Evolutionary conservation across 164 flowering plant species (phyloP), one percentile per base, ranked within the genome.

Genomic region (Magnolia kwangsiensis): DNA sequence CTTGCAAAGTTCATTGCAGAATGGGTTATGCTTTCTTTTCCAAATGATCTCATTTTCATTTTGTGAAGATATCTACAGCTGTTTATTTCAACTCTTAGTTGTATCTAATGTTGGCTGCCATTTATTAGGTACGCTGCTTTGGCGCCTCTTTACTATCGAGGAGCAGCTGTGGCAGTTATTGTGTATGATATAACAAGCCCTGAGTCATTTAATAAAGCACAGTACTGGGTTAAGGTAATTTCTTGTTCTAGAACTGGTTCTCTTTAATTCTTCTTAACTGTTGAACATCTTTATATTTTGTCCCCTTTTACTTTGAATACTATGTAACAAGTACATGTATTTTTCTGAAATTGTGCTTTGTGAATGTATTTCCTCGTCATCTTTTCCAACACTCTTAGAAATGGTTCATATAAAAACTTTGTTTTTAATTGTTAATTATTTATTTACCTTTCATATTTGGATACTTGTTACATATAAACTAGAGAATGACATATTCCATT

Each of bases 71-170:
- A 14, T 68, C 2, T 65, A 16, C 8, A 68, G n/a, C 11, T 68
- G 31, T 68, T 68, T 68, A n/a, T 31, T 68, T 70, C 58, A 49
- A 50, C 72, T 68, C 10, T 63, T n/a, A 29, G 50, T 45, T 13
- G 14, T 63, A 23, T 45, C 21, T 27, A 4, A 29, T 61, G 10
- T 13, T 31, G 50, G 18, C 31, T 19, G 8, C 63, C 66, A 64
- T 77, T 77, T 23, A 50, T 63, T 80, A 96, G 99, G 86, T 96
- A 96, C 86, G 97, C 99, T 76, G 97, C 99, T 67, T 78, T 96
- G 78, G 98, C 99, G 59, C 99, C 99, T 51, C 91, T 96, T 72
- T 96, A 96, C 83, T 96, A 96, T 82, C 86, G 99, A 61, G 98
- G 98, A 81, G 99, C 99, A 78, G 99, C 89, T 61, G 97, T 90